phyloP scores from a whole-genome alignment of 495 filamentous ascomycete species.

The Xanthoparmelia taractica region DNA sequence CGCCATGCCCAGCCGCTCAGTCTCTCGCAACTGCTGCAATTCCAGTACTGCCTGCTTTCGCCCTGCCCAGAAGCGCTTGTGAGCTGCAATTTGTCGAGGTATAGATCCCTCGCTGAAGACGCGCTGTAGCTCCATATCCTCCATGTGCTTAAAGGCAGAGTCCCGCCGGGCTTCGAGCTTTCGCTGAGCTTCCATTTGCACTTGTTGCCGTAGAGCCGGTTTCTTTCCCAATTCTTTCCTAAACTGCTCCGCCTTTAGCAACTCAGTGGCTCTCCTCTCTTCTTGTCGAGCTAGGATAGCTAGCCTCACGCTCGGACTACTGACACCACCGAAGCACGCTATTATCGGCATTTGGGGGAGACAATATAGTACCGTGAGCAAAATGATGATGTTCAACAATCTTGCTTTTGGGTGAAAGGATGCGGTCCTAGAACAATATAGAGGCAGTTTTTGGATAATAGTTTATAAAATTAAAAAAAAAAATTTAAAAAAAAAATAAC shows the following conservation, averaged over 20 bases:
- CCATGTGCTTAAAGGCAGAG: background rate
- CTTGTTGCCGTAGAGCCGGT: background rate
- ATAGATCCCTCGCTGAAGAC: background rate
- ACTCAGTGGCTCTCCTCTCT: background rate
- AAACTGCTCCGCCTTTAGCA: background rate
- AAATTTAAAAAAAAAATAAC: too few species aligned
- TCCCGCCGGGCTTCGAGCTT: constrained; percentile 6
- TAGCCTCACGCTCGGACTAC: too few species aligned
- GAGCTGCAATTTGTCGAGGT: background rate
- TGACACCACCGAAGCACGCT: too few species aligned
- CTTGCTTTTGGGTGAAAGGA: too few species aligned
- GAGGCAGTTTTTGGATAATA: too few species aligned
- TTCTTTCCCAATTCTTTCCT: background rate
- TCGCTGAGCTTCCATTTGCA: background rate
- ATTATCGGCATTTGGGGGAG: too few species aligned
- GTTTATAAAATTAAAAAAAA: too few species aligned
- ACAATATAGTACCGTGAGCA: too few species aligned
- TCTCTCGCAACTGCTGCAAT: background rate
- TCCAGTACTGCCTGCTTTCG: background rate
- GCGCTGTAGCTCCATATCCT: background rate
- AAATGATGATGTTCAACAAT: too few species aligned
- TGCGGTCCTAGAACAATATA: too few species aligned
- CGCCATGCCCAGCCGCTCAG: background rate
- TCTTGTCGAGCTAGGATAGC: background rate
- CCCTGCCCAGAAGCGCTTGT: constrained; percentile 2